Base-by-base conservation (phyloP, 768 basidiomycete genomes). In the Leucogyrophana mollusca region DNA sequence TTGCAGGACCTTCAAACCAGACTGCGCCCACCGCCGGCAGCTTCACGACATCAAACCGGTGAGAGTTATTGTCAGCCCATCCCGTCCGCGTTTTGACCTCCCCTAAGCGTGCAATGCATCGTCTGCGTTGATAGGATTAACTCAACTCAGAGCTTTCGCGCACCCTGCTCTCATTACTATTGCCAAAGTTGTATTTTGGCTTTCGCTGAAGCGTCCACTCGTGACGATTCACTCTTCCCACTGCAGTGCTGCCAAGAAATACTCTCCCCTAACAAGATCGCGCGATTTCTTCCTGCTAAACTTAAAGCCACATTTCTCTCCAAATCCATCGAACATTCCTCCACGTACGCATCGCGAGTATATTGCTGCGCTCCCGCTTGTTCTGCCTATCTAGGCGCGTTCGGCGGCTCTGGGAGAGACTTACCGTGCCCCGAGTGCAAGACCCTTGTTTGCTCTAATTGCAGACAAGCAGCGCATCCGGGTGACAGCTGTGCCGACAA, bases 151-250 rank as follows among this genome's bases (percentile, higher is more conserved):
- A 59, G 63, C 2, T 65, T 77, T n/a, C 54, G 51, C 14, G 70
- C 73, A 1, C 62, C 73, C 2, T 82, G 80, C 55, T 52, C 55
- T 1, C 77, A 82, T 51, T 45, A 57, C 37, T 77, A 82, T 48
- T 80, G 78, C 59, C 52, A 50, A 14, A 57, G 43, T n/a, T 83
- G 80, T 46, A 34, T 79, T 25, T 42, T 53, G 1, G 60, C 62
- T 24, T 69, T 80, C 30, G 72, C 74, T 14, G 56, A 69, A 37
- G 46, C 70, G 0, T 71, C 73, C 17, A 67, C 68, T 11, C 64
- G 60, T 3, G 80, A 83, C 50, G 81, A 82, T 49, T 65, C 73
- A 0, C 68, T 81, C 4, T 72, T 71, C 46, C 80, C 81, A 0
- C 65, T 78, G 9, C 70, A 73, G 24, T 83, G 79, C 54, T 82